phyloP scores from a whole-genome alignment of 805 yeast genomes.

The Zygosaccharomyces bisporus region DNA sequence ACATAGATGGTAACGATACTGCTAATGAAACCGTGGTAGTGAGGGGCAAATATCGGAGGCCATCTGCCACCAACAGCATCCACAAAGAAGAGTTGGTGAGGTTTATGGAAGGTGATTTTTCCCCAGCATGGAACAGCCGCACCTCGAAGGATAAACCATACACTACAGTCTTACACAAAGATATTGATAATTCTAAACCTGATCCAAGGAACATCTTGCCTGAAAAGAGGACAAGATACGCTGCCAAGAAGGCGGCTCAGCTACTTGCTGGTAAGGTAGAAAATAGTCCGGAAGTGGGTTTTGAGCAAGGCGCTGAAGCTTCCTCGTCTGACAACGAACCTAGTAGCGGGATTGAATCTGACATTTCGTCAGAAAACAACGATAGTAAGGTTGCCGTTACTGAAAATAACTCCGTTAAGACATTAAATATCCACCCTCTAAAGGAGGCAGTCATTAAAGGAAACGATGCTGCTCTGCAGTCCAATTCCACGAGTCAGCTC shows the following conservation, averaged over 20 bases:
- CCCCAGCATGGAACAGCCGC: slow-evolving; percentile 23
- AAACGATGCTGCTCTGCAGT: neutral
- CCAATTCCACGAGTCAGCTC: neutral
- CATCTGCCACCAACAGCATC: slow-evolving; percentile 23
- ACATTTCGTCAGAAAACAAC: slow-evolving; percentile 14
- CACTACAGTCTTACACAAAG: slow-evolving; percentile 28
- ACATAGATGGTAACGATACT: slow-evolving; percentile 2
- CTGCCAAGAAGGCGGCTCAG: slow-evolving; percentile 33
- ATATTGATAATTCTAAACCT: slow-evolving; percentile 33
- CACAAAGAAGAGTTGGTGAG: slow-evolving; percentile 30
- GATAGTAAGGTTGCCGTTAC: slow-evolving; percentile 15
- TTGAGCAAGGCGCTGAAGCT: slow-evolving; percentile 6
- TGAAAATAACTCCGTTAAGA: slow-evolving; percentile 18
- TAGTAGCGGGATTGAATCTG: slow-evolving; percentile 21
- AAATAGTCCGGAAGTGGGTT: slow-evolving; percentile 7
- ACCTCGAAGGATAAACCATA: slow-evolving; percentile 27
- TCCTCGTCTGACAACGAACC: slow-evolving; percentile 15
- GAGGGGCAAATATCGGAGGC: slow-evolving; percentile 8
- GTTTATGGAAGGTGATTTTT: slow-evolving; percentile 26
- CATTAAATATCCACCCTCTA: slow-evolving; percentile 24
- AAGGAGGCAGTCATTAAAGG: slow-evolving; percentile 15
- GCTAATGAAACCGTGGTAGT: slow-evolving; percentile 20
- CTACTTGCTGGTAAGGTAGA: slow-evolving; percentile 20
- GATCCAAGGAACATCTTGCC: slow-evolving; percentile 33
- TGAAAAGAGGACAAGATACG: slow-evolving; percentile 26